Base-by-base conservation (phyloP, 2,329 filamentous ascomycete genomes). In the Botrytis sinoallii region DNA sequence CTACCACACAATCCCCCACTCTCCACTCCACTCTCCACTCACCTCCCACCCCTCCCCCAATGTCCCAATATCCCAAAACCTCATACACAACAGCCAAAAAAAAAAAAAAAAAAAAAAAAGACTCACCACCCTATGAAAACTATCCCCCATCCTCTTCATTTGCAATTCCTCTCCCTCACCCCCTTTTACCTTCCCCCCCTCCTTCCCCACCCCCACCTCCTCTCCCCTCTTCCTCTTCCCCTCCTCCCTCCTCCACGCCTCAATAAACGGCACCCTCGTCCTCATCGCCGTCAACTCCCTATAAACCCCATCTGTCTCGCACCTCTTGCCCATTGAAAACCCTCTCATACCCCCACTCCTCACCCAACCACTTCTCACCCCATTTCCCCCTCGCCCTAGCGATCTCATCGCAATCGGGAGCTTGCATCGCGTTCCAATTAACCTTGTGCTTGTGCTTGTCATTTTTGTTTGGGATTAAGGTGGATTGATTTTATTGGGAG, bases 191-290 rank as follows among this genome's bases (percentile, higher is more conserved):
- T 25, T 22, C 64, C 9, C n/a, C 32, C 16, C 59, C 16, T 57
- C 60, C 1, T 77, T 79, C 52, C 87, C 85, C 76, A 87, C 86
- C 76, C 86, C 84, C n/a, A 0, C 90, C 91, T 76, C 92, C 88
- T 16, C 40, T 75, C 88, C 87, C 29, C 29, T 29, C 12, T 90
- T 87, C 63, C 88, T 84, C 25, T 64, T 61, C 1, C 76, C 79
- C 57, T 87, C 85, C 77, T 87, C 86, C 76, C 86, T 84, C 32
- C 84, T 85, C 67, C 92, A 83, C 0, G 91, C 91, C 77, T 92
- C 88, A 59, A 92, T 86, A 88, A 90, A 92, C 42, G 91, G 90
- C n/a, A 86, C 90, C 75, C 88, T 88, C 12, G 90, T 87, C 63
- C 89, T 84, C 82, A 88, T 87, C 29, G 86, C 85, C 67, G 88